Percentiles rank a stretch among this genome's conserved stretches.
Evolutionary conservation across 2,329 filamentous ascomycete species (phyloP).

Genomic region (Aspergillus tubingensis): DNA sequence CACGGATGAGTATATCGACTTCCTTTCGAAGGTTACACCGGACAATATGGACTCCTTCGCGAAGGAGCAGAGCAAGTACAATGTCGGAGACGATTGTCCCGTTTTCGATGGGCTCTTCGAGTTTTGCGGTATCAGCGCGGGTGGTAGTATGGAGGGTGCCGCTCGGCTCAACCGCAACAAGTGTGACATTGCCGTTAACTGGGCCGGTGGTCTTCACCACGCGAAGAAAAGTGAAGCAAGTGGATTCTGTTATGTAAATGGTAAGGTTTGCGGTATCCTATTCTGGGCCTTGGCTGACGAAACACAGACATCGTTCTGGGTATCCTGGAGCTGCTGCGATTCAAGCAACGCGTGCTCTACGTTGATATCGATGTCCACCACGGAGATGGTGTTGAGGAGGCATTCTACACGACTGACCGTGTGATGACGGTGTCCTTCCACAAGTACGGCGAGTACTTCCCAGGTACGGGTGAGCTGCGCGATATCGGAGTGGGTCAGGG

Average conservation of each 20-base stretch:
- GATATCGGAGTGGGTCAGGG: conserved; percentile 68
- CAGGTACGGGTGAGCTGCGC: conserved; percentile 67
- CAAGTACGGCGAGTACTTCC: conserved; percentile 73
- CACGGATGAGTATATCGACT: conserved; percentile 73
- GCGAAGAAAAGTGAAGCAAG: conserved; percentile 93
- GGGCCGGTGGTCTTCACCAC: conserved; percentile 95
- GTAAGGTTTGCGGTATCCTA: conserved; percentile 25
- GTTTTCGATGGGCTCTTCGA: conserved; percentile 72
- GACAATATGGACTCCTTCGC: conserved; percentile 97
- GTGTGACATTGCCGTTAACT: conserved; percentile 72
- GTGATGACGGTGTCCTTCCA: conserved; percentile 74
- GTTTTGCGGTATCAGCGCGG: conserved; percentile 70
- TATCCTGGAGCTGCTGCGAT: conserved; percentile 65
- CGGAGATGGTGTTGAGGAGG: conserved; percentile 69
- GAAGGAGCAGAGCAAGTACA: conserved; percentile 83
- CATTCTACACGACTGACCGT: conserved; percentile 70
- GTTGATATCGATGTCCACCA: conserved; percentile 70
- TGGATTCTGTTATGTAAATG: conserved; percentile 98
- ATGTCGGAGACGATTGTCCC: conserved; percentile 65
- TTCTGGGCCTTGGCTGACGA: conserved; percentile 16
- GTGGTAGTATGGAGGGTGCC: conserved; percentile 70
- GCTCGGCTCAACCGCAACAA: conserved; percentile 68
- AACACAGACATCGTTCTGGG: conserved; percentile 64
- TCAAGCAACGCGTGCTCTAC: conserved; percentile 66
- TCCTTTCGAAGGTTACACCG: conserved; percentile 83